These are phyloP conservation scores for Yarrowia sp. DNA, from an alignment of 805 yeast genomes.

Conservation along the genomic window DNA sequence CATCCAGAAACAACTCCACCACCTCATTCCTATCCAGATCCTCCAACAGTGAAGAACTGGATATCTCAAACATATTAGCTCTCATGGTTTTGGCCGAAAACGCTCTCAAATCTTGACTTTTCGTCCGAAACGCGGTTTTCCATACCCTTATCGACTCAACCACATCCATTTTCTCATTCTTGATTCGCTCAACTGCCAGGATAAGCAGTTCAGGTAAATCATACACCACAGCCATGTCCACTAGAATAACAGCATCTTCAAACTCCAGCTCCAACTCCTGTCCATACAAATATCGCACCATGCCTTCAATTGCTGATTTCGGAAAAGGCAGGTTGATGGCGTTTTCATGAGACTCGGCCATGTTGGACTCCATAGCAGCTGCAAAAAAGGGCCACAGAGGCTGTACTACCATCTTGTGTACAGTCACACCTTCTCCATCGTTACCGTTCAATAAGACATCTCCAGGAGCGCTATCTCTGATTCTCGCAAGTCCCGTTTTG, in stretches of 20 bases:
- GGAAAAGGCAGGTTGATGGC: neutral
- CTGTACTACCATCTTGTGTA: neutral
- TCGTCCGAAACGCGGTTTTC: neutral
- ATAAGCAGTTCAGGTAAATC: neutral
- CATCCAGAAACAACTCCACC: neutral
- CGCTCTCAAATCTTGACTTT: neutral
- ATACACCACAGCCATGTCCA: neutral
- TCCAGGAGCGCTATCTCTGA: neutral
- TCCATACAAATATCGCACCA: neutral
- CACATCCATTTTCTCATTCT: neutral
- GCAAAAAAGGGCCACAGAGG: neutral
- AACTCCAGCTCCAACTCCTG: neutral
- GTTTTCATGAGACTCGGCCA: neutral
- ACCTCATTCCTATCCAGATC: neutral
- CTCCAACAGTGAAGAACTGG: neutral
- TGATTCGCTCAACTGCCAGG: neutral
- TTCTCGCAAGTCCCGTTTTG: neutral
- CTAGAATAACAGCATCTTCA: neutral
- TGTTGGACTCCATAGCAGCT: neutral
- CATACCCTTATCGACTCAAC: neutral
- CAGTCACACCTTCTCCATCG: neutral
- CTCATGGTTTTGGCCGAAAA: neutral
- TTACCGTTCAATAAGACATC: neutral
- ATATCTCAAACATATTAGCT: neutral
- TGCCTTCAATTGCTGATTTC: neutral